Evolutionary conservation across 768 basidiomycete species (phyloP), one percentile per base, ranked within the genome.

Genomic region (Tulasnella calospora): DNA sequence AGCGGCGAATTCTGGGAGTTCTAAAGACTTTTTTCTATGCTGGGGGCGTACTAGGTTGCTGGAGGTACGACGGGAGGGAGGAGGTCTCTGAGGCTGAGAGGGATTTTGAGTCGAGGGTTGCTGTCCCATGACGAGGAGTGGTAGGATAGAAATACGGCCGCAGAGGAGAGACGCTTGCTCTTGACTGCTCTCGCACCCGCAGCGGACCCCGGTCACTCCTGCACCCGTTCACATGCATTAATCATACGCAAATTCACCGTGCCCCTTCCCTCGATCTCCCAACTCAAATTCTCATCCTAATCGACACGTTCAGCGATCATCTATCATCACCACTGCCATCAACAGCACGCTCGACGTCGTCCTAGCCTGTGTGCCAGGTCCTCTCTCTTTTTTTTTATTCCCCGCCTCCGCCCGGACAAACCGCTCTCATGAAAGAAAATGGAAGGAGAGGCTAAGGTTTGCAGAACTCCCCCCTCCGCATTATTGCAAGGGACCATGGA

Each of bases 1-100:
- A 19, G 44, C 61, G 70, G 79, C 33, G 73, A 80, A 73, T 35
- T 80, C 79, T 71, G 79, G 79, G 19, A 80, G 61, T 70, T 80
- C 79, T 27, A 80, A 71, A 36, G 78, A 79, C 61, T 47, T 40
- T 55, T 73, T 73, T 41, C 76, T 61, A 67, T 67, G 27, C 7
- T 38, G 74, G 36, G 41, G 35, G 21, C 78, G 47, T 21, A 55
- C 33, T 23, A 57, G n/a, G 73, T 23, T 47, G 30, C 75, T 78
- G 15, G 73, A 79, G 41, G 77, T 78, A 33, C 77, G 61, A 35
- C 77, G 61, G 2, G 71, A 46, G 69, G 77, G 77, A 78, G 77
- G 77, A 47, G 77, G 77, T 72, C 77, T 61, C 36, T 61, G 75
- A 36, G 77, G 40, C 36, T 46, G 40, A 40, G 77, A 78, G 77